Conservation (phyloP, 371 early-diverging fungal genomes). For the Vairimorpha necatrix region DNA sequence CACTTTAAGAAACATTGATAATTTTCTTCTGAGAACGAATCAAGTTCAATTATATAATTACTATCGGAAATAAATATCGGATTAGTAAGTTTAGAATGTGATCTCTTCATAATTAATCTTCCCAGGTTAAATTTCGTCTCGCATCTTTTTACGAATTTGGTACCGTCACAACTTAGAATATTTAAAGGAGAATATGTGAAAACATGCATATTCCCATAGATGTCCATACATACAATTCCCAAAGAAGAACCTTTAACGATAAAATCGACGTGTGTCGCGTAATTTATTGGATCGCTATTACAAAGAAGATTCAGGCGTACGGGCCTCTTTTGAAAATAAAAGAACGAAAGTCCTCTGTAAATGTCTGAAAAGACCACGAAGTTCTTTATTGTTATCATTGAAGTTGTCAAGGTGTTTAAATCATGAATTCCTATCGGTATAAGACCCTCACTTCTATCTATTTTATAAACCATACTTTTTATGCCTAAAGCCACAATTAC, state of each 20-base stretch:
- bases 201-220: constrained; percentile 33
- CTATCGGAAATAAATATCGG: not conserved
- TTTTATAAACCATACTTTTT: constrained; percentile 62
- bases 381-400: constrained; percentile 58
- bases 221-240: constrained; percentile 10
- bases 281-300: constrained; percentile 40
- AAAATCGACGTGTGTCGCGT: constrained; percentile 3
- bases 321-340: constrained; percentile 62
- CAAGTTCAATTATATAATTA: not conserved
- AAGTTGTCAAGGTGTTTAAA: constrained; percentile 53
- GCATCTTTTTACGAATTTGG: constrained; percentile 49
- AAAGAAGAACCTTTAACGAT: constrained; percentile 11
- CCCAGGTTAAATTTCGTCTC: constrained; percentile 43
- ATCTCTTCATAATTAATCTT: not conserved
- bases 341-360: constrained; percentile 59
- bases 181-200: constrained; percentile 61
- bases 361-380: constrained; percentile 61
- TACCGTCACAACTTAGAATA: constrained; percentile 53
- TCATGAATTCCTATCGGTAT: constrained; percentile 63
- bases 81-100: not conserved
- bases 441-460: constrained; percentile 55
- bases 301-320: constrained; percentile 56
- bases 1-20: not conserved
- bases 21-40: not conserved
- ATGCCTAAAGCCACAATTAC: constrained; percentile 59